Conservation (phyloP, 345 rosid species). For the Isatis tinctoria region DNA sequence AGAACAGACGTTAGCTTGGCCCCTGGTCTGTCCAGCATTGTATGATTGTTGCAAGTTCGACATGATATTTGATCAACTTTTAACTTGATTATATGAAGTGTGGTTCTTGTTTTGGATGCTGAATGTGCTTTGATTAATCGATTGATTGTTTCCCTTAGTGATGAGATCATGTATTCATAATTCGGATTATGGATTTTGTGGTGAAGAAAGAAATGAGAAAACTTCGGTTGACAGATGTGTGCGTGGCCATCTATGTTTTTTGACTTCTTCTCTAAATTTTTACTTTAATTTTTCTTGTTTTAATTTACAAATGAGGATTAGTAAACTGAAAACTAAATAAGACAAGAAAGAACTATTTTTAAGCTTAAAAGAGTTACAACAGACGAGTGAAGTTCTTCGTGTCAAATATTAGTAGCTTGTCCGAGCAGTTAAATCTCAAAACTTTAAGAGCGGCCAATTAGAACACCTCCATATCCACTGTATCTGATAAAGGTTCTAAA, state of each 20-base stretch:
- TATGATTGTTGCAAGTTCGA: constrained; percentile 29
- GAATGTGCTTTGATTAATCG: neutral
- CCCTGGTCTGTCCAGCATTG: constrained; percentile 33
- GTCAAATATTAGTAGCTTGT: too few species aligned
- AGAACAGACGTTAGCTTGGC: constrained; percentile 23
- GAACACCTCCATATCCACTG: too few species aligned
- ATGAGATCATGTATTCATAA: neutral
- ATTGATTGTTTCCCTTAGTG: neutral
- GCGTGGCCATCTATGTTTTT: constrained; percentile 16
- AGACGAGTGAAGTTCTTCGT: too few species aligned
- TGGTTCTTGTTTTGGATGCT: neutral
- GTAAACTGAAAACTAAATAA: neutral
- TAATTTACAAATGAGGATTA: neutral
- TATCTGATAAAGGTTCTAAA: too few species aligned
- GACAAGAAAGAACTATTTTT: neutral
- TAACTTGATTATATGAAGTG: neutral
- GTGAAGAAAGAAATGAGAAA: constrained; percentile 2
- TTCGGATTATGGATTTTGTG: constrained; percentile 4
- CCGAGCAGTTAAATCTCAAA: too few species aligned
- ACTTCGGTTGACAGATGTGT: constrained; percentile 13
- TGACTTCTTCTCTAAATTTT: constrained; percentile 3
- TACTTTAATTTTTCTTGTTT: neutral
- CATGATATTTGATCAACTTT: constrained; percentile 9
- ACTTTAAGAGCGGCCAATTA: too few species aligned
- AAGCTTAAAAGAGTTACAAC: too few species aligned